These are phyloP conservation scores for Hygrophorus pudorinus DNA, from an alignment of 768 basidiomycete genomes.

Conservation along the genomic window DNA sequence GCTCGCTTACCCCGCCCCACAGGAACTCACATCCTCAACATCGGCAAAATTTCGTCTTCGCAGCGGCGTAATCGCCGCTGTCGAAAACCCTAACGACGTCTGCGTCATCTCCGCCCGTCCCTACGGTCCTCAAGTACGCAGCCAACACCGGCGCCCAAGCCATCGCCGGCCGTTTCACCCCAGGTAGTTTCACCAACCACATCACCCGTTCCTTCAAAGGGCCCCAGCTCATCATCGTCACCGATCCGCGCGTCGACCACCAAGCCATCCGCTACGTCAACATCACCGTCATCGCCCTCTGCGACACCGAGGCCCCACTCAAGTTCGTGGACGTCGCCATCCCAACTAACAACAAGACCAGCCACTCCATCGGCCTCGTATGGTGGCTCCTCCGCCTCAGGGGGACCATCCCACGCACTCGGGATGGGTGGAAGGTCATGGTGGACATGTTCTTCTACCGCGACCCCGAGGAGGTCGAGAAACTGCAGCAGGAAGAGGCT, in stretches of 20 bases:
- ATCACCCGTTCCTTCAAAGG: conserved; percentile 99
- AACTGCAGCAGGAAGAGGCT: conserved; percentile 91
- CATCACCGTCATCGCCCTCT: conserved; percentile 99
- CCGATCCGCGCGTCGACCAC: conserved; percentile 99
- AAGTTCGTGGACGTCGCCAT: conserved; percentile 98
- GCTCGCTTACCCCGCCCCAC: conserved; percentile 10
- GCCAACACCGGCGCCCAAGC: conserved; percentile 97
- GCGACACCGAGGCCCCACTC: conserved; percentile 96
- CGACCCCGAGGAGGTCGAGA: conserved; percentile 98
- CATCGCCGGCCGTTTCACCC: conserved; percentile 98
- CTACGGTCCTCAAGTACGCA: conserved; percentile 98
- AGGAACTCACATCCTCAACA: conserved; percentile 97
- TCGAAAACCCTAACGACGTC: conserved; percentile 97
- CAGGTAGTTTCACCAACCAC: conserved; percentile 99
- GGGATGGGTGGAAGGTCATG: conserved; percentile 97
- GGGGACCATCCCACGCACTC: conserved; percentile 84
- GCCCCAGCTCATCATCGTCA: conserved; percentile 95
- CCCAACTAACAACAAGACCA: conserved; percentile 99
- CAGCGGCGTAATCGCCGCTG: conserved; percentile 93
- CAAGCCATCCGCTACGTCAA: conserved; percentile 99
- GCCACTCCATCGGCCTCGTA: conserved; percentile 92
- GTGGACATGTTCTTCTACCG: conserved; percentile 99
- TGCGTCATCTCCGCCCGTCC: conserved; percentile 97
- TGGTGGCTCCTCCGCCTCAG: conserved; percentile 97
- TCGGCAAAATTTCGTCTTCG: conserved; percentile 99